Evolutionary conservation across 2,329 filamentous ascomycete genomes (phyloP), one percentile per base, ranked within the genome.

Genomic region (Penicillium fuscoglaucum): DNA sequence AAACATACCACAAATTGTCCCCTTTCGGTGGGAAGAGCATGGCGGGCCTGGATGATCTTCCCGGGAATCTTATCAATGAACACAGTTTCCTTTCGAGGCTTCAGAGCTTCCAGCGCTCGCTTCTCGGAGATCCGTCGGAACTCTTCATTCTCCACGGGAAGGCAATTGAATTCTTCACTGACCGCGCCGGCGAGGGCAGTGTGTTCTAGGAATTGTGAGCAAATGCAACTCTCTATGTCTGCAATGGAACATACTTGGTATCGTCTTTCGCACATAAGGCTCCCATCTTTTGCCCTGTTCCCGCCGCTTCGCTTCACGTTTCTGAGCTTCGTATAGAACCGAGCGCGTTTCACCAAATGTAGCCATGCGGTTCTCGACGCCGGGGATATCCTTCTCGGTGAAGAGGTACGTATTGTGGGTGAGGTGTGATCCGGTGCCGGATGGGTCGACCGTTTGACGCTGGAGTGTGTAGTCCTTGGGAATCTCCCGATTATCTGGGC

Each of bases 341-440:
- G 78, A 79, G 50, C 77, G 74, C n/a, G 70, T 72, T 58, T 78
- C 75, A 40, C 76, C 77, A 55, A 79, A 79, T 21, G 74, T 69
- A 19, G 76, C 72, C 53, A 75, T 70, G 19, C 76, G 76, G 47
- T 78, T 78, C 60, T 82, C 83, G 77, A 87, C 92, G 39, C 90
- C 90, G 0, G 92, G 90, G 24, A 96, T 83, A 70, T 98, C 91
- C 73, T 96, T 92, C 76, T 99, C 95, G 41, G 90, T 92, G 72
- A 99, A 99, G 57, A 98, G 81, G 72, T 90, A 96, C 21, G 92
- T 95, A 75, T 96, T 97, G 69, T 85, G 86, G 35, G 93, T 86
- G 55, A 74, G 68, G 58, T 75, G 74, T 9, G 71, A 69, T 31
- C 72, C 66, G 39, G 70, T 70, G 1, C 54, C 54, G 59, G 74